phyloP scores from a whole-genome alignment of 768 basidiomycete genomes.

The Auriscalpium microsporum region DNA sequence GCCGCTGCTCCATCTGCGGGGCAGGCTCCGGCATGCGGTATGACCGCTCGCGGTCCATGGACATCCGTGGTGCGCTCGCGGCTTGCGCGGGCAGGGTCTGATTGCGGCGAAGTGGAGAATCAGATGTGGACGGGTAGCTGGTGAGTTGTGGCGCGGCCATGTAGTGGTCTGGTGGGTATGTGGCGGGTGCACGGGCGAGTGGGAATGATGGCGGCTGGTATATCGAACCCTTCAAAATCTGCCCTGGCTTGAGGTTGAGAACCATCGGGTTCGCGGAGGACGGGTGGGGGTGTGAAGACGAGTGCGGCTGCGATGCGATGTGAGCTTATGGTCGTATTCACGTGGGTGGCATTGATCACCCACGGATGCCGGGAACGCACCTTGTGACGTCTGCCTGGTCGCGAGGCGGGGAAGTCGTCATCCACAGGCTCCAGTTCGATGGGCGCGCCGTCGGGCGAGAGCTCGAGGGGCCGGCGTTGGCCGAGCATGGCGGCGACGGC shows the following conservation, averaged over 20 bases:
- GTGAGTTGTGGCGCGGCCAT: neutral
- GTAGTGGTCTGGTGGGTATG: conserved; percentile 5
- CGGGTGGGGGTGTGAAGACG: neutral
- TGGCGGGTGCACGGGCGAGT: conserved; percentile 1
- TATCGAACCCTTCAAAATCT: conserved; percentile 21
- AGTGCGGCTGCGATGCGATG: neutral
- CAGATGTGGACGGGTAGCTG: neutral
- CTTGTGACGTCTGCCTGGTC: neutral
- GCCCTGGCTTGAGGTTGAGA: conserved; percentile 23
- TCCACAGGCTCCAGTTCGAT: conserved; percentile 7
- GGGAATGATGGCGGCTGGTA: conserved; percentile 11
- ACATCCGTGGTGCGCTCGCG: neutral
- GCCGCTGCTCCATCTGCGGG: neutral
- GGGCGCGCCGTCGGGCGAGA: conserved; percentile 1
- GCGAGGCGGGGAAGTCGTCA: neutral
- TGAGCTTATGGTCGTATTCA: neutral
- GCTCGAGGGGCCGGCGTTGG: neutral
- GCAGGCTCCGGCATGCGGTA: neutral
- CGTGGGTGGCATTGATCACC: neutral
- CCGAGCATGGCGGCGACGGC: conserved; percentile 29
- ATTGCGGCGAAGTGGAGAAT: conserved; percentile 2
- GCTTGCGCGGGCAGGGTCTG: neutral
- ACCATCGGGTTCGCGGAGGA: conserved; percentile 14
- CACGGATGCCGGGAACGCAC: neutral
- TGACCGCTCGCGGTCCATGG: neutral